Evolutionary conservation across 2,329 filamentous ascomycete species (phyloP), one percentile per base, ranked within the genome.

Genomic region (Lasiodiplodia sp.): DNA sequence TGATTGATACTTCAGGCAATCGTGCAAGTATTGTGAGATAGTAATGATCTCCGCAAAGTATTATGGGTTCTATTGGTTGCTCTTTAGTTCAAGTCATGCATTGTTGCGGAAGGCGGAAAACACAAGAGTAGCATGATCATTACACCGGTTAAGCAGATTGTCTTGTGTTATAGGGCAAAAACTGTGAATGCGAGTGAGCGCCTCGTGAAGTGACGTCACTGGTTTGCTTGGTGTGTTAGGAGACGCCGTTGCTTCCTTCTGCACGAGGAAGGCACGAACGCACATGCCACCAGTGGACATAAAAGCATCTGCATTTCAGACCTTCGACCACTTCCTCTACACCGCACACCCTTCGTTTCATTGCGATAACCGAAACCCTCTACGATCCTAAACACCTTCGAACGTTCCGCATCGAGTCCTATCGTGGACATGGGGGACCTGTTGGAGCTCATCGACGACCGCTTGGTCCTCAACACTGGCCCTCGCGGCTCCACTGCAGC

Each of bases 381-480:
- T 44, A 14, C 21, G 18, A 2, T 2, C 31, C 31, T 34, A 10
- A 10, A 34, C 25, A 56, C 1, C 14, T 14, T 18, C 16, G 14
- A 34, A 2, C 28, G 28, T 0, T 4, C 18, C 18, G 37, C 37
- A 58, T 16, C 55, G 53, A 31, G 28, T n/a, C 3, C 21, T n/a
- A 18, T 23, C 23, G 25, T 25, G 10, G 37, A 28, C 1, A 64
- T 52, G 60, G n/a, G n/a, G 3, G 37, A 16, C 60, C 23, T 11
- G 5, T 18, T 49, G 16, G 40, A 21, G 58, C 5, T 11, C 40
- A 21, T 23, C 58, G 10, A 40, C 18, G 53, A 53, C 4, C 65
- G 65, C 65, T 8, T 67, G 31, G 14, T 67, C 40, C 12, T 67
- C 31, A 18, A 21, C 8, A 67, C 65, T 7, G 55, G 65, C 44